These are phyloP conservation scores for Dendrobium chrysotoxum DNA, from an alignment of 106 monocot species.

Conservation along the genomic window DNA sequence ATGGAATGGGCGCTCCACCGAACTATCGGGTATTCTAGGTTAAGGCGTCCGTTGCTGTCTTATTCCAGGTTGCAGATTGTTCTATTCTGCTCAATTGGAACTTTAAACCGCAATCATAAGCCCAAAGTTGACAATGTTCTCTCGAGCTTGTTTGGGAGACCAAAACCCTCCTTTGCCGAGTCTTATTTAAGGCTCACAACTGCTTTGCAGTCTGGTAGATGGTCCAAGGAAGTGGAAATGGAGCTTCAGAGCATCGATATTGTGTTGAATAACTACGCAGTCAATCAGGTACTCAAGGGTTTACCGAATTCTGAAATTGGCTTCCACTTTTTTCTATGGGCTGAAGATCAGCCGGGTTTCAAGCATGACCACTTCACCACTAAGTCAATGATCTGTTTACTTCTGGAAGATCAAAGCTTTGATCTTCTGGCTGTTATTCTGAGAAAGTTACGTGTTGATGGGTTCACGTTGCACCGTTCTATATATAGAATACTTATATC, in stretches of 20 bases:
- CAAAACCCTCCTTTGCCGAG: conserved; percentile 8
- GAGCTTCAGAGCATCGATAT: conserved; percentile 34
- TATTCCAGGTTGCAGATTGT: conserved; percentile 10
- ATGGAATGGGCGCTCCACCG: conserved; percentile 29
- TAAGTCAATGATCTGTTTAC: conserved; percentile 39
- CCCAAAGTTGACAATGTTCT: conserved; percentile 15
- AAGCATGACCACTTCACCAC: conserved; percentile 61
- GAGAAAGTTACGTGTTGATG: conserved; percentile 31
- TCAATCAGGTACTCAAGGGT: conserved; percentile 61
- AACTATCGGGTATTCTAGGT: conserved; percentile 5
- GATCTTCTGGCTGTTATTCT: conserved; percentile 53
- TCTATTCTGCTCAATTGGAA: conserved; percentile 6
- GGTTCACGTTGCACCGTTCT: conserved; percentile 47
- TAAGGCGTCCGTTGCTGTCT: conserved; percentile 1
- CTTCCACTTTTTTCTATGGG: conserved; percentile 71
- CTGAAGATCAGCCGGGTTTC: conserved; percentile 50
- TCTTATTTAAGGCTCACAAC: conserved; percentile 18
- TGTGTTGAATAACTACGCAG: conserved; percentile 44
- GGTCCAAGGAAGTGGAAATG: conserved; percentile 54
- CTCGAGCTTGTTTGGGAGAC: conserved; percentile 21
- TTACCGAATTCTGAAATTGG: conserved; percentile 50
- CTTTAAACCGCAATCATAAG: neutral
- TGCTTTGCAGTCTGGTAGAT: conserved; percentile 25
- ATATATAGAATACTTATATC: conserved; percentile 68
- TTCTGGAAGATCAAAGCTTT: conserved; percentile 58